phyloP scores from a whole-genome alignment of 768 basidiomycete genomes.

The Coprinellus aureogranulatus region DNA sequence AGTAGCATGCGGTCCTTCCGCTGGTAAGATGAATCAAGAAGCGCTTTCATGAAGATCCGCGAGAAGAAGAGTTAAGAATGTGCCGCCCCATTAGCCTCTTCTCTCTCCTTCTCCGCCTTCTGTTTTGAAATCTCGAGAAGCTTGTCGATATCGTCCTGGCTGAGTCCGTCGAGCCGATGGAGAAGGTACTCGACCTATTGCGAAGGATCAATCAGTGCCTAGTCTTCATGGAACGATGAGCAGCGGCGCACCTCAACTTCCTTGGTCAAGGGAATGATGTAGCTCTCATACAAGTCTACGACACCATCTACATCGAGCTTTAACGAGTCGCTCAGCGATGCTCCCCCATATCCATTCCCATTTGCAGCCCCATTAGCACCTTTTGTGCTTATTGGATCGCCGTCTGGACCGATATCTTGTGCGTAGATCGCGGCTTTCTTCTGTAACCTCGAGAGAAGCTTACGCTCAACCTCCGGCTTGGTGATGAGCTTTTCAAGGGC shows the following conservation, averaged over 20 bases:
- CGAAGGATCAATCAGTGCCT: not conserved
- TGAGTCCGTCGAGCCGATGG: slow-evolving; percentile 80
- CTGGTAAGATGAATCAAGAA: too few species aligned
- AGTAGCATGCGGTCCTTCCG: too few species aligned
- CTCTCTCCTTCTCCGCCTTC: not conserved
- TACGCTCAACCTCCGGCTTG: slow-evolving; percentile 93
- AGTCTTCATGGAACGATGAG: not conserved
- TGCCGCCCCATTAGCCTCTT: too few species aligned
- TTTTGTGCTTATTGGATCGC: slow-evolving; percentile 26
- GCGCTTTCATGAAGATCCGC: too few species aligned
- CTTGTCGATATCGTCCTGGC: slow-evolving; percentile 59
- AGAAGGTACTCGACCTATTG: slow-evolving; percentile 92
- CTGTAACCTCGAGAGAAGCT: slow-evolving; percentile 74
- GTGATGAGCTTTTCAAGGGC: slow-evolving; percentile 87
- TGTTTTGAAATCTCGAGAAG: slow-evolving; percentile 6
- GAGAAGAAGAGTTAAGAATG: too few species aligned
- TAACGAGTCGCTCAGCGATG: slow-evolving; percentile 29
- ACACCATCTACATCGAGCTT: slow-evolving; percentile 95
- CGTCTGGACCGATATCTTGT: slow-evolving; percentile 76
- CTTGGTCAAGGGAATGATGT: slow-evolving; percentile 96
- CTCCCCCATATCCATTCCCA: slow-evolving; percentile 28
- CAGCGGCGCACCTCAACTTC: slow-evolving; percentile 83
- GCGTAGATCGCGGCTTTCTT: slow-evolving; percentile 84
- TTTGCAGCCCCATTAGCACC: slow-evolving; percentile 32
- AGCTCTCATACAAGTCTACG: slow-evolving; percentile 89